These are phyloP conservation scores for Astrothelium macrocarpum DNA, from an alignment of 495 filamentous ascomycete species.

Conservation along the genomic window DNA sequence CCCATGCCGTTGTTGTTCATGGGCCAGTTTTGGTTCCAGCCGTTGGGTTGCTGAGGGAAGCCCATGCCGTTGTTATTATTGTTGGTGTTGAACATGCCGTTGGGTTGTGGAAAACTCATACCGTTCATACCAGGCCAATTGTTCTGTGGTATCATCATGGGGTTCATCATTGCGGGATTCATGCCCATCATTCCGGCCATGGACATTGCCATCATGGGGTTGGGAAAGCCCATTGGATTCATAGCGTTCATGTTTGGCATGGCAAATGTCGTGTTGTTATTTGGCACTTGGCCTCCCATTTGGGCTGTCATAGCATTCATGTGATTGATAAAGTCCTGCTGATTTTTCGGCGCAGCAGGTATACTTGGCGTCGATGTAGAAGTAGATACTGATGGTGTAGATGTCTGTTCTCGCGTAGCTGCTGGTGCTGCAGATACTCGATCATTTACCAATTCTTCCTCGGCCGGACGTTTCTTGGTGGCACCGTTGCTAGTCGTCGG, in stretches of 20 bases:
- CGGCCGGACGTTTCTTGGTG: slow-evolving; percentile 72
- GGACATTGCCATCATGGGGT: slow-evolving; percentile 35
- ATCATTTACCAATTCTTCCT: slow-evolving; percentile 57
- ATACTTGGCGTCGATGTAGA: slow-evolving; percentile 12
- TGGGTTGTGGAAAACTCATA: slow-evolving; percentile 24
- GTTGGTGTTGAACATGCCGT: slow-evolving; percentile 31
- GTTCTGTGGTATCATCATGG: slow-evolving; percentile 21
- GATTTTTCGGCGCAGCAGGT: slow-evolving; percentile 24
- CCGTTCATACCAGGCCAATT: slow-evolving; percentile 22
- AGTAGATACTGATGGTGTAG: slow-evolving; percentile 23
- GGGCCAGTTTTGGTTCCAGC: background rate
- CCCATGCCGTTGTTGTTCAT: slow-evolving; percentile 9
- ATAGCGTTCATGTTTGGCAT: slow-evolving; percentile 24
- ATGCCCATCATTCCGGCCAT: slow-evolving; percentile 37
- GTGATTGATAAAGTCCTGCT: slow-evolving; percentile 25
- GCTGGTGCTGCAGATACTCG: slow-evolving; percentile 50
- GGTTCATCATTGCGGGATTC: slow-evolving; percentile 30
- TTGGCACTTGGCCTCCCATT: slow-evolving; percentile 18
- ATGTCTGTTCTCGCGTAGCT: slow-evolving; percentile 33
- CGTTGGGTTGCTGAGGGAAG: slow-evolving; percentile 1
- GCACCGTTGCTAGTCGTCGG: slow-evolving; percentile 18
- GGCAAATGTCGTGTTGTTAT: slow-evolving; percentile 4
- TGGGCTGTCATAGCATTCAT: slow-evolving; percentile 25
- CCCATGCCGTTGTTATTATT: slow-evolving; percentile 2
- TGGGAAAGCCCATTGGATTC: slow-evolving; percentile 28